phyloP scores from a whole-genome alignment of 306 rosid species.

The Parietaria judaica region DNA sequence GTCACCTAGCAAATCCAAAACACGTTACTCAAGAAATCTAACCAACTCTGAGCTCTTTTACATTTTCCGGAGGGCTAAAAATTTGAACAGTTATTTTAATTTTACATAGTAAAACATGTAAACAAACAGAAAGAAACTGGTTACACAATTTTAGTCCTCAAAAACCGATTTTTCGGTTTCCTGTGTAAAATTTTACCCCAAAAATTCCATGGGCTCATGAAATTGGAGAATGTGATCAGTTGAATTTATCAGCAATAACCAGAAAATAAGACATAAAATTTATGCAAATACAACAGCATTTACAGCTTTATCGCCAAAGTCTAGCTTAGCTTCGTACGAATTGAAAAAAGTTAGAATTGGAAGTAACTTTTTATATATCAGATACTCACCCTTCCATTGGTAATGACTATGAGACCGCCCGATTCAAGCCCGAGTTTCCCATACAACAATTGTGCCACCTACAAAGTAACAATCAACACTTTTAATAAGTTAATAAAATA shows the following conservation, averaged over 20 bases:
- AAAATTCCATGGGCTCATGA: no score
- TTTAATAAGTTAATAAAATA: slow-evolving; percentile 4
- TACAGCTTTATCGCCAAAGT: neutral
- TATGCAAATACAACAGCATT: neutral
- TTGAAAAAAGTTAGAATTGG: neutral
- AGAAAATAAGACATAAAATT: neutral
- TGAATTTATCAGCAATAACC: neutral
- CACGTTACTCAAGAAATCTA: no score
- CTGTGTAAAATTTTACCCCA: no score
- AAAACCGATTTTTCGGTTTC: no score
- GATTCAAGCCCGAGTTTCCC: slow-evolving; percentile 57
- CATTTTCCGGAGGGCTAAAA: no score
- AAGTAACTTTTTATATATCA: neutral
- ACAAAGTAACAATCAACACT: slow-evolving; percentile 13
- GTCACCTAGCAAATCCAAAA: slow-evolving; percentile 38
- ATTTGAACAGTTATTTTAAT: no score
- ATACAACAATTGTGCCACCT: slow-evolving; percentile 58
- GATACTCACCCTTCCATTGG: slow-evolving; percentile 91
- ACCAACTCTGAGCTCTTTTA: no score
- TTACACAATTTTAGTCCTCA: no score
- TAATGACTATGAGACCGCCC: slow-evolving; percentile 65
- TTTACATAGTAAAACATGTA: no score
- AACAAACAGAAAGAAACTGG: no score
- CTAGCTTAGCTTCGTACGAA: slow-evolving; percentile 4
- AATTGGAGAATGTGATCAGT: no score